Conservation (phyloP, 2,329 filamentous ascomycete genomes). For the Coniochaeta ligniaria region DNA sequence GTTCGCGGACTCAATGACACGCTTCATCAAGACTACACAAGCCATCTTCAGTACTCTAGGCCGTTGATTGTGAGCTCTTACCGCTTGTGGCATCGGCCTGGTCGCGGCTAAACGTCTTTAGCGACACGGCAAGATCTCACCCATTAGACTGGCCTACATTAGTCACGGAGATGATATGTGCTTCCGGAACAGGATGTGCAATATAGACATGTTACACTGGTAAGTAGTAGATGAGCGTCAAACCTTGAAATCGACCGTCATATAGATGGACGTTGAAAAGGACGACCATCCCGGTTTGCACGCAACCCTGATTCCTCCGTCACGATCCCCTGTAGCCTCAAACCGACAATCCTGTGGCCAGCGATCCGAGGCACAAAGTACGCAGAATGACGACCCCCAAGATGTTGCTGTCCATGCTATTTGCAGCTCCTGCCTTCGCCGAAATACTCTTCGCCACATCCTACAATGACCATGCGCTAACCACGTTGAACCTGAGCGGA, state of each 20-base stretch:
- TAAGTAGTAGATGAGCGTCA: background rate
- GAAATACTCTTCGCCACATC: conserved; percentile 18
- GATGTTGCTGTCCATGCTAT: conserved; percentile 6
- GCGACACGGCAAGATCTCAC: background rate
- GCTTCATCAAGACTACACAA: background rate
- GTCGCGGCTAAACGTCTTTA: background rate
- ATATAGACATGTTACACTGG: background rate
- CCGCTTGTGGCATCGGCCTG: background rate
- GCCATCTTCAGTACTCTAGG: background rate
- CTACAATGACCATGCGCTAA: conserved; percentile 40
- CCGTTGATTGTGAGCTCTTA: background rate
- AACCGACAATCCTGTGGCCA: background rate
- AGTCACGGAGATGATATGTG: background rate
- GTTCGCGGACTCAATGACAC: background rate
- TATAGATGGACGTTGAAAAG: background rate
- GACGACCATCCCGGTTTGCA: background rate
- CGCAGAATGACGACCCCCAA: background rate
- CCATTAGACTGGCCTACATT: background rate
- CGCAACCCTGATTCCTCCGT: background rate
- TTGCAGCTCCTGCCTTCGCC: conserved; percentile 8
- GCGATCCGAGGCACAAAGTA: background rate
- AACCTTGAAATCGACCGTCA: background rate
- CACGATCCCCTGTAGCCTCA: background rate
- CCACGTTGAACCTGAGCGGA: conserved; percentile 27
- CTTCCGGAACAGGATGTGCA: background rate